Base-by-base conservation (phyloP, 441 rosid genomes). In the Populus tomentosa region DNA sequence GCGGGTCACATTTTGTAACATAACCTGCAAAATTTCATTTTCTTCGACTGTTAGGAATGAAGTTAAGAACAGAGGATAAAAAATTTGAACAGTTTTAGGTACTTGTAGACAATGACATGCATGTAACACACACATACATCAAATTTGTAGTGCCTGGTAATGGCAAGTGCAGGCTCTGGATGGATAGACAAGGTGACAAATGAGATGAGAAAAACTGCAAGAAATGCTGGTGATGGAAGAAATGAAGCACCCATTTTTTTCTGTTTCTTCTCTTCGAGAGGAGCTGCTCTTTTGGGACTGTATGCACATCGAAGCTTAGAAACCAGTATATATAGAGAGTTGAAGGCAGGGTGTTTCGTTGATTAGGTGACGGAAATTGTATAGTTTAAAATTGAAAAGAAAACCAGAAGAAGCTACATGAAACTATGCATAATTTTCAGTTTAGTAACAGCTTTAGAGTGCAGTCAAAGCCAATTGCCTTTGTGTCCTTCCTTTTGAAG, bases 191-290 rank as follows among this genome's bases (percentile, higher is more conserved):
- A 68, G 36, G 79, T 79, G 81, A 68, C 59, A n/a, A 24, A 36
- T 28, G 69, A 77, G 67, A 82, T 36, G 74, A 84, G 63, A 53
- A 82, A 71, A 42, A 74, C 63, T 73, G 73, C 78, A 6, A 77
- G 50, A 35, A 70, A 71, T 59, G 83, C 18, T 78, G 79, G 77
- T 42, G 73, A 56, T 78, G 73, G 75, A 68, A 78, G 26, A 33
- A 69, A 69, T 71, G 80, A 82, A 70, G 71, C 72, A 46, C 84
- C 87, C 88, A 85, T 87, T 30, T 77, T 67, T 68, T 18, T 69
- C 38, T 74, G 4, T 76, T 24, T 72, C 42, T 71, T 3, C 13
- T 16, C 8, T 28, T 2, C 1, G 65, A 30, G 66, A 30, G 66
- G n/a, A n/a, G 13, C 18, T 14, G 5, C 71, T 18, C 16, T 16